Evolutionary conservation across 1,284 basidiomycete genomes (phyloP), one percentile per base, ranked within the genome.

Genomic region (Polyporus tsugae): DNA sequence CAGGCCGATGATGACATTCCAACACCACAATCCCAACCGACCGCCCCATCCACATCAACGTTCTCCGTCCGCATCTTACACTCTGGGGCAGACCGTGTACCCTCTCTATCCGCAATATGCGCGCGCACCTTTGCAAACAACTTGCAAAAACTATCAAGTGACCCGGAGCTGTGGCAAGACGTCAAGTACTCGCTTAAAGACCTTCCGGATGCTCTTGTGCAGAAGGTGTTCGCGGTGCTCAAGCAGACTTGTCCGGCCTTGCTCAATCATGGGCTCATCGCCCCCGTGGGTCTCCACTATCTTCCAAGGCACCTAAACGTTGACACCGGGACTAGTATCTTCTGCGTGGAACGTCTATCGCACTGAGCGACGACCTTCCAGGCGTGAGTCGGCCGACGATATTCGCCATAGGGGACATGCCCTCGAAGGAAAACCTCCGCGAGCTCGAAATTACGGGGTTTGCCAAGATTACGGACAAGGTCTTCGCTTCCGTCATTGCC

Each of bases 331-430:
- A 33, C 22, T 71, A 91, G 89, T 84, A 87, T 74, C 88, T 92
- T 72, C 72, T 91, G 44, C 84, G 87, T n/a, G 89, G 90, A 0
- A 73, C 78, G 17, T 80, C 83, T 1, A 77, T 91, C 44, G 74
- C 79, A 4, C 80, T 92, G n/a, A 82, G 83, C 17, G 81, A 80
- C 53, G 82, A 84, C 29, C 73, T 91, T 19, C 84, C 89, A 9
- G 87, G 86, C 13, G 85, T 91, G 6, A 82, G 80, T 42, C 82
- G 79, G 65, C 76, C 78, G 62, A 91, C 89, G 0, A 79, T 92
- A n/a, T 57, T 76, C 2, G 84, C 84, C 15, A 80, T 90, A 46
- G 73, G 72, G 33, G 68, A 74, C n/a, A 70, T 78, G 17, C 75
- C 78, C 13, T 72, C 84, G 10, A 82, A 82, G 25, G 64, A 77